A percentile compares a stretch with the other conserved stretches of the same genome.
Conservation (phyloP, 179 eudicot genomes). For the Carnegiea gigantea region DNA sequence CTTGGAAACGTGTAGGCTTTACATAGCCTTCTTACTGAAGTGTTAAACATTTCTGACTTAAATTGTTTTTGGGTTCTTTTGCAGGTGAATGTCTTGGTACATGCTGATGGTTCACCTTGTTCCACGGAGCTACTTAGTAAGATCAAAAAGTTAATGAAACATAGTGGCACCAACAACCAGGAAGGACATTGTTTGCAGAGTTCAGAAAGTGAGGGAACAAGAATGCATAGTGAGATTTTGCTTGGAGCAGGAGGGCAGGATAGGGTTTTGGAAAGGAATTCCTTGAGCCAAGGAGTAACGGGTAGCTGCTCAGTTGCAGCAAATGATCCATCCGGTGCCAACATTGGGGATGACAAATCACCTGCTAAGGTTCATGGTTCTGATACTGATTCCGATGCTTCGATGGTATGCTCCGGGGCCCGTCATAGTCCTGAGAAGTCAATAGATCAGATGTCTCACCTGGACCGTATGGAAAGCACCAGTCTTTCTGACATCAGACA, state of each 20-base stretch:
- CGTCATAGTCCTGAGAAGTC: conserved; percentile 48
- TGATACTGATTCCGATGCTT: conserved; percentile 68
- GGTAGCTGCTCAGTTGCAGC: conserved; percentile 33
- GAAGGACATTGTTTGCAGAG: conserved; percentile 24
- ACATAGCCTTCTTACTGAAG: not conserved
- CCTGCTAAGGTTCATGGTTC: conserved; percentile 40
- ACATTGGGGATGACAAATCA: conserved; percentile 31
- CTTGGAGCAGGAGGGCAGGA: conserved; percentile 53
- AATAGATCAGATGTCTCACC: conserved; percentile 36
- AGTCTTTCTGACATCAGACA: conserved; percentile 16
- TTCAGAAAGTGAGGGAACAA: conserved; percentile 32
- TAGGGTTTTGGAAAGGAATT: conserved; percentile 27
- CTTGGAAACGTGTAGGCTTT: not conserved
- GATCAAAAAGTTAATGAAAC: conserved; percentile 43
- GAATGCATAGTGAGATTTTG: conserved; percentile 52
- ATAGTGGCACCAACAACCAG: conserved; percentile 34
- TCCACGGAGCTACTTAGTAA: conserved; percentile 46
- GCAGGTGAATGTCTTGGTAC: conserved; percentile 74
- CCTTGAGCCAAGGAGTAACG: conserved; percentile 31
- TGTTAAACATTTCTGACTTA: not conserved
- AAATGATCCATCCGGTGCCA: conserved; percentile 21
- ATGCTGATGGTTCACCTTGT: conserved; percentile 47
- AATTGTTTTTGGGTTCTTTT: not conserved
- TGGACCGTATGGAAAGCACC: conserved; percentile 36
- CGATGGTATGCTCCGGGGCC: conserved; percentile 54